Evolutionary conservation across 805 yeast genomes (phyloP).

Genomic region (Candida argentea): DNA sequence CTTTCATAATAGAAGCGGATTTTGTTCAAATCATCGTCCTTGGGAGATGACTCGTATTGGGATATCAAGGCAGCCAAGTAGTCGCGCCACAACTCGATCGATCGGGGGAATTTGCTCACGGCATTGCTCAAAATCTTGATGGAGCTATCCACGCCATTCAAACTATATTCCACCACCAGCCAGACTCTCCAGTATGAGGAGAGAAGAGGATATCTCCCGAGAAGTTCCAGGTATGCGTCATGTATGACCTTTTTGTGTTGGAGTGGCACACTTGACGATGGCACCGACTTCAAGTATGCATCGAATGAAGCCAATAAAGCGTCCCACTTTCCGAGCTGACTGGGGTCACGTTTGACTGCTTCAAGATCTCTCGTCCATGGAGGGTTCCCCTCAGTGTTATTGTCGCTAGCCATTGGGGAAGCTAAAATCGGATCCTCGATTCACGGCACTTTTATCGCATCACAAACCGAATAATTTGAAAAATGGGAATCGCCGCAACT

Average conservation of each 20-base stretch:
- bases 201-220: conserved; percentile 48
- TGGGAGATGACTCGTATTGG: conserved; percentile 15
- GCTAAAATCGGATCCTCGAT: too few relatives aligned
- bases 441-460: too few relatives aligned
- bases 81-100: conserved; percentile 62
- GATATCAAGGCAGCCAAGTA: conserved; percentile 45
- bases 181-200: conserved; percentile 57
- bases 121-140: conserved; percentile 34
- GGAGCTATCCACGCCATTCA: conserved; percentile 45
- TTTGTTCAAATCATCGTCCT: conserved; percentile 12
- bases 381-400: neutral
- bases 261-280: conserved; percentile 5
- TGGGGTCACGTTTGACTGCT: conserved; percentile 9
- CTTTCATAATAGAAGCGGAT: conserved; percentile 35
- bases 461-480: too few relatives aligned
- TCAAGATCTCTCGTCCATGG: neutral
- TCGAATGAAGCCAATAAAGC: conserved; percentile 21
- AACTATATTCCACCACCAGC: conserved; percentile 43
- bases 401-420: too few relatives aligned
- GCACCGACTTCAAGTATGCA: conserved; percentile 5
- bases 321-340: conserved; percentile 32
- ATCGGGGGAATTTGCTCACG: conserved; percentile 41
- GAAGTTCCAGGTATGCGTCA: conserved; percentile 18
- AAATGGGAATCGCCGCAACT: too few relatives aligned
- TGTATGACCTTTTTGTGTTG: conserved; percentile 12